A percentile compares a stretch with the other conserved stretches of the same genome.
Conservation (phyloP, 768 basidiomycete species). For the Trametes meyenii region DNA sequence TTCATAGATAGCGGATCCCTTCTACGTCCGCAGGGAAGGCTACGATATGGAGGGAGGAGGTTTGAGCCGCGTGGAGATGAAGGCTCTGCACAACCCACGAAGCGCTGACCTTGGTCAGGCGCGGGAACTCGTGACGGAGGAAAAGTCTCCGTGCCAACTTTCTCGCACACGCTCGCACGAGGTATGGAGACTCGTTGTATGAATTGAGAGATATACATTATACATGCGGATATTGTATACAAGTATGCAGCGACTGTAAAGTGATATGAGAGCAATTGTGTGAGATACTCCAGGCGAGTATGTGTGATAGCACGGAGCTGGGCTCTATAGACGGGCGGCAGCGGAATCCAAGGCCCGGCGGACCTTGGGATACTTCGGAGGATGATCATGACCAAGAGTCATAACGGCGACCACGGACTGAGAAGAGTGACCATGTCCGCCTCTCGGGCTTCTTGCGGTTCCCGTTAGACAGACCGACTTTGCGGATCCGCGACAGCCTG, state of each 20-base stretch:
- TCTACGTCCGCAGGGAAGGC: conserved; percentile 5
- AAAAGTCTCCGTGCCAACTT: conserved; percentile 16
- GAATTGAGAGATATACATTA: conserved; percentile 16
- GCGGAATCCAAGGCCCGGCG: conserved; percentile 1
- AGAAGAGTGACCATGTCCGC: conserved; percentile 25
- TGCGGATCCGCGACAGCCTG: conserved; percentile 33
- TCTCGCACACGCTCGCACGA: neutral
- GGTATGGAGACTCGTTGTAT: conserved; percentile 4
- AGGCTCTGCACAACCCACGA: conserved; percentile 11
- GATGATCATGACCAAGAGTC: conserved; percentile 14
- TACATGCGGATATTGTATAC: conserved; percentile 19
- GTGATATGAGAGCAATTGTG: conserved; percentile 8
- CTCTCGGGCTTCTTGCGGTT: conserved; percentile 22
- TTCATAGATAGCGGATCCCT: conserved; percentile 17
- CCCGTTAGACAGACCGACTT: conserved; percentile 31
- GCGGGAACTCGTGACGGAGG: neutral
- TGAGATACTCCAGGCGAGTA: neutral
- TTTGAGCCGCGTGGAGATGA: conserved; percentile 23
- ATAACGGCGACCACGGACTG: conserved; percentile 21
- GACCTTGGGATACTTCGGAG: neutral
- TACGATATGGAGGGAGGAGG: conserved; percentile 7
- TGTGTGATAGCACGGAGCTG: neutral
- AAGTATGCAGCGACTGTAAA: conserved; percentile 9
- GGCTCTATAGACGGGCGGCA: neutral
- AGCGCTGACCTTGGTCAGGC: conserved; percentile 12